Base-by-base conservation (phyloP, 257 asterid species). In the Lantana camara region DNA sequence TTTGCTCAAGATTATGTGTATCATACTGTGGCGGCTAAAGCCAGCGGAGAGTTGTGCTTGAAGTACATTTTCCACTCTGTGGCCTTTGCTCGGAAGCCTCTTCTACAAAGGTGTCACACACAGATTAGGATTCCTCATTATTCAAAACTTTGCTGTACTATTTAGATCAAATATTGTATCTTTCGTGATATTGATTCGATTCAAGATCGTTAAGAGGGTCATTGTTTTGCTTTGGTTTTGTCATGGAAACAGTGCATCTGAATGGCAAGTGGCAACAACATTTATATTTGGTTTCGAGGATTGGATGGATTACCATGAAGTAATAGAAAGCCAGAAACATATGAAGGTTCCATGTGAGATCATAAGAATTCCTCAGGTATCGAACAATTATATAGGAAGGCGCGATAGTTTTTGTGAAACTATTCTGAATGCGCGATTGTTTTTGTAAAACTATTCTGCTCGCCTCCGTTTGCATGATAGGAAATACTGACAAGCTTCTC, bases 21-120 rank as follows among this genome's bases (percentile, higher is more conserved):
- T 74, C 96, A 89, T 64, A 85, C 90, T 37, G 73, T 89, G 81
- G 96, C 90, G 10, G 95, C 96, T 73, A 89, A 86, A 82, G 85
- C 88, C n/a, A 89, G 96, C 57, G 96, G 96, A 48, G 96, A 89
- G 75, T 74, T 89, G 72, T 89, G 96, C 74, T 82, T 89, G 72
- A 89, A 89, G 71, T 75, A 78, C 77, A 86, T 85, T 46, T 89
- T 89, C 79, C 77, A 95, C 47, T 85, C 85, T 66, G 96, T 95
- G 35, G 96, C 96, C 57, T 89, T 89, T 63, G 84, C 96, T 27
- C 79, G 91, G 57, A 78, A 32, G 63, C 96, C 96, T 67, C 85
- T 89, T 61, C 48, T 84, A 51, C 79, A 77, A 70, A 80, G 86
- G 65, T 67, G 22, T 20, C 6, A 55, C 40, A 57, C 37, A 7